Percentiles rank a stretch among this genome's conserved stretches.
Evolutionary conservation across 1,139 yeast species (phyloP).

Genomic region (Fermentozyma sake): DNA sequence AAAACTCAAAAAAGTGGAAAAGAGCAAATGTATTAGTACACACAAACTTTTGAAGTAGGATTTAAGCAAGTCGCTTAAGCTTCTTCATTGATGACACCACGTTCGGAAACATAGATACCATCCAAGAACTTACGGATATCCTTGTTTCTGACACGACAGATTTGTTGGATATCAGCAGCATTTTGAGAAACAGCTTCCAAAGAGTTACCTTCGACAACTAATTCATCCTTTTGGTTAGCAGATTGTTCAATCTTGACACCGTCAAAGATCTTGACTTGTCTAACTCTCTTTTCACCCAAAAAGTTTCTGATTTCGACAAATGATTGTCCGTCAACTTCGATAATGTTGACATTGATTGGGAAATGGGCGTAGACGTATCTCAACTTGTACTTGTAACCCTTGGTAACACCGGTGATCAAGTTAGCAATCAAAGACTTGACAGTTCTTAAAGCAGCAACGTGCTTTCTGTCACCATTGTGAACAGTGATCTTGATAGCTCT

Average conservation of each 20-base stretch:
- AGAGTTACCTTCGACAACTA: constrained; percentile 90
- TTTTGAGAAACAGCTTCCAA: constrained; percentile 97
- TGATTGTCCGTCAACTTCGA: constrained; percentile 69
- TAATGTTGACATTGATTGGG: constrained; percentile 96
- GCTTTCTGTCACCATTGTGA: constrained; percentile 99
- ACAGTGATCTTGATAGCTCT: constrained; percentile 82
- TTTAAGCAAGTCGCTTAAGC: constrained; percentile 27
- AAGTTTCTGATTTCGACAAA: constrained; percentile 97
- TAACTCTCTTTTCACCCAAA: constrained; percentile 97
- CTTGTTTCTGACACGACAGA: constrained; percentile 99
- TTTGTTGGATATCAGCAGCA: constrained; percentile 98
- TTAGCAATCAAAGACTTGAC: constrained; percentile 92
- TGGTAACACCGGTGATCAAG: constrained; percentile 97
- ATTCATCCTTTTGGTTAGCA: constrained; percentile 88
- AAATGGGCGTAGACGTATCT: constrained; percentile 99
- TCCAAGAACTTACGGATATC: constrained; percentile 99
- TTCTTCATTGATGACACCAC: constrained; percentile 78
- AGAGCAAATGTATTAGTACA: constrained; percentile 21
- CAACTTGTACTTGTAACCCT: constrained; percentile 99
- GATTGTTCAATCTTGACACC: constrained; percentile 89
- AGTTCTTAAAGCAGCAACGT: constrained; percentile 98
- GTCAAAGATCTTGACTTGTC: constrained; percentile 77
- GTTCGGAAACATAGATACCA: constrained; percentile 99
- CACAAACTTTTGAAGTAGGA: constrained; percentile 7
- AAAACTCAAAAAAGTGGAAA: constrained; percentile 12